Conservation (phyloP, 805 yeast genomes). For the Metahyphopichia silvanorum region DNA sequence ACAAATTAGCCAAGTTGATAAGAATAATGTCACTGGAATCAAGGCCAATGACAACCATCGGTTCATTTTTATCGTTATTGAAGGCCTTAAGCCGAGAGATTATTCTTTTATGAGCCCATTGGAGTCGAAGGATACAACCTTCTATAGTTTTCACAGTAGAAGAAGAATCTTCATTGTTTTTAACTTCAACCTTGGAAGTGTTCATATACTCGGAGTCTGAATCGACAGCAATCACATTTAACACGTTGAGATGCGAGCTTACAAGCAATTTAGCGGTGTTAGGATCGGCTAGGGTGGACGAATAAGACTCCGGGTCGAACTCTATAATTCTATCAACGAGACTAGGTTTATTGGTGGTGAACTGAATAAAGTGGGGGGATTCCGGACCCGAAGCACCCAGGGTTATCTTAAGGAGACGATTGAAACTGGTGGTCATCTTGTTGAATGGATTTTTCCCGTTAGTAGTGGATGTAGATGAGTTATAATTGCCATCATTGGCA, state of each 20-base stretch:
- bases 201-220: slow-evolving; percentile 17
- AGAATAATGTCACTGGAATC: slow-evolving; percentile 66
- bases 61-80: slow-evolving; percentile 19
- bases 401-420: slow-evolving; percentile 17
- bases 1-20: slow-evolving; percentile 48
- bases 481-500: slow-evolving; percentile 5
- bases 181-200: slow-evolving; percentile 15
- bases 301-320: slow-evolving; percentile 27
- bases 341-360: slow-evolving; percentile 20
- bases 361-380: not conserved
- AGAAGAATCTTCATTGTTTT: slow-evolving; percentile 13
- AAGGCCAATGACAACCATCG: slow-evolving; percentile 60
- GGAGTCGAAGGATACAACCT: slow-evolving; percentile 42
- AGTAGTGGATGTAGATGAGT: slow-evolving; percentile 6
- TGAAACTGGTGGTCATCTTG: slow-evolving; percentile 31
- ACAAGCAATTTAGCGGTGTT: slow-evolving; percentile 34
- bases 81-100: slow-evolving; percentile 39
- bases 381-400: slow-evolving; percentile 1
- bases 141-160: slow-evolving; percentile 33
- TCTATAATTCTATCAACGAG: slow-evolving; percentile 26
- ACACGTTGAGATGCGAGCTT: slow-evolving; percentile 47
- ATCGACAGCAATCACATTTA: slow-evolving; percentile 44
- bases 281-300: slow-evolving; percentile 23
- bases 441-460: slow-evolving; percentile 24
- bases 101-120: slow-evolving; percentile 30